Conservation (phyloP, 345 rosid species). For the Turnera subulata region DNA sequence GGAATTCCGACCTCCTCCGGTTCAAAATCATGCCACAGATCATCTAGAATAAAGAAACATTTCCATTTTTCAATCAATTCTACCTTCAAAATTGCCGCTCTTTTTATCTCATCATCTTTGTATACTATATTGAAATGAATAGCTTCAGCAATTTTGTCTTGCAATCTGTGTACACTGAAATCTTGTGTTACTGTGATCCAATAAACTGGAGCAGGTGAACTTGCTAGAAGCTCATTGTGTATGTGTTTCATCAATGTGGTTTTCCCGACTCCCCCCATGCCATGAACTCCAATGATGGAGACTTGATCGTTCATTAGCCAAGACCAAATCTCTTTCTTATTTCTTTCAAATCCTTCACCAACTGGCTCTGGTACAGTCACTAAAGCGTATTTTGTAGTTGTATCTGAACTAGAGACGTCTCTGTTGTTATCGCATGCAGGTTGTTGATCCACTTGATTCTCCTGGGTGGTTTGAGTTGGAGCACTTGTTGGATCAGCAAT, state of each 20-base stretch:
- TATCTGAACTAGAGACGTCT: too few species aligned
- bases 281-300: background rate
- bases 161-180: background rate
- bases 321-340: background rate
- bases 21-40: background rate
- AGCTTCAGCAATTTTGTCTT: background rate
- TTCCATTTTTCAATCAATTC: background rate
- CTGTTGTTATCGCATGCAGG: too few species aligned
- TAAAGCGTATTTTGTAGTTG: too few species aligned
- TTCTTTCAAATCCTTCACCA: background rate
- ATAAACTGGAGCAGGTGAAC: background rate
- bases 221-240: background rate
- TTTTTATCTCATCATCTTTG: background rate
- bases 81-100: background rate
- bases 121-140: background rate
- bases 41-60: background rate
- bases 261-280: conserved; percentile 10
- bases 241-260: background rate
- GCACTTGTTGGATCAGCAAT: too few species aligned
- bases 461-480: too few species aligned
- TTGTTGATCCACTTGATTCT: too few species aligned
- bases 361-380: conserved; percentile 3
- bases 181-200: conserved; percentile 1
- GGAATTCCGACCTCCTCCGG: conserved; percentile 2
- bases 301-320: background rate